These are phyloP conservation scores for Paramecium octaurelia DNA, from an alignment of 73 alveolate species.

Conservation along the genomic window DNA sequence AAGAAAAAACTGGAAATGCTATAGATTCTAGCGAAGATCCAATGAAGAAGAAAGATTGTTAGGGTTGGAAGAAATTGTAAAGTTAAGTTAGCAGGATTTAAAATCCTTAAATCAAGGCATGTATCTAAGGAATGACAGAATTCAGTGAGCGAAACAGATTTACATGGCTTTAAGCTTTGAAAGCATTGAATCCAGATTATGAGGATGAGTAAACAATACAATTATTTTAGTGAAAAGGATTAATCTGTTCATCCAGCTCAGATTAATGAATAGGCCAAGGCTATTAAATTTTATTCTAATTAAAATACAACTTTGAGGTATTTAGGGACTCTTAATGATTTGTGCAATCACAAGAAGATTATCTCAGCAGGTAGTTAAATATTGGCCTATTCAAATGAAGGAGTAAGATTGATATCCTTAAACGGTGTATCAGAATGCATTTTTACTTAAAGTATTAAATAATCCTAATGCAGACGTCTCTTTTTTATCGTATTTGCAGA, in stretches of 20 bases:
- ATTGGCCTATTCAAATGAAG: slow-evolving; percentile 7
- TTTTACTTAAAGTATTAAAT: neutral
- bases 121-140: slow-evolving; percentile 41
- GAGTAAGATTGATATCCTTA: neutral
- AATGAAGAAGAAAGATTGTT: neutral
- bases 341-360: neutral
- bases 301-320: neutral
- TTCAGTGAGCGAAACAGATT: slow-evolving; percentile 21
- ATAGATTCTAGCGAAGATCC: slow-evolving; percentile 41
- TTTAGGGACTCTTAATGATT: neutral
- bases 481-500: neutral
- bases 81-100: neutral
- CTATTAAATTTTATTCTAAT: neutral
- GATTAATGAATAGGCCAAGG: neutral
- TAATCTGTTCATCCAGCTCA: neutral
- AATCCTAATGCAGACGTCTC: neutral
- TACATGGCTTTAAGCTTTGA: slow-evolving; percentile 26
- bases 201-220: neutral
- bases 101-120: neutral
- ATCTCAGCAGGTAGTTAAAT: slow-evolving; percentile 25
- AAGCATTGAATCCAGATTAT: slow-evolving; percentile 14
- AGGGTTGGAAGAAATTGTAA: slow-evolving; percentile 39
- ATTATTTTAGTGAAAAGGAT: neutral
- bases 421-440: neutral
- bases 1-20: slow-evolving; percentile 19